Base-by-base conservation (phyloP, 768 basidiomycete genomes). In the Xerocomus brunneocitrinus region DNA sequence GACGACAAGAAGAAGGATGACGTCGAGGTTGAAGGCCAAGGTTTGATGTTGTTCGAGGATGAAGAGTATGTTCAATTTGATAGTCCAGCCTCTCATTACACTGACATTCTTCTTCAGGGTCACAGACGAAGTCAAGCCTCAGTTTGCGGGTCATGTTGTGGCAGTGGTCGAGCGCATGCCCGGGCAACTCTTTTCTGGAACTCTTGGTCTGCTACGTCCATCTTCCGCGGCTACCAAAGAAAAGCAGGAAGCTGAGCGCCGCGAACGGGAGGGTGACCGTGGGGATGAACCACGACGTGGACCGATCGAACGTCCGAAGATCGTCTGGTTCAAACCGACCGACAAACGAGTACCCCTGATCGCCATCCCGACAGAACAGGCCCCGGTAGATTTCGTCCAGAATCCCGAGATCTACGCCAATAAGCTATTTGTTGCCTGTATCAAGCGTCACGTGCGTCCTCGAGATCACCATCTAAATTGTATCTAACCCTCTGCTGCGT, bases 1-100 rank as follows among this genome's bases (percentile, higher is more conserved):
- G 91, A 94, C 64, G 95, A 98, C 76, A 99, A 99, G 84, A 98
- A 98, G 81, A 98, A 98, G 76, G 97, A 99, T 64, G 97, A 98
- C 64, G 95, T 99, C 30, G 97, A 99, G 70, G 97, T 99, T 28
- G 97, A 99, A 74, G 97, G 97, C 3, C 97, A 99, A 71, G 95
- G 95, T 5, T 73, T 98, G 62, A 89, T 92, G 80, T 74, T 99
- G 50, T 97, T 98, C 57, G 95, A 98, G 63, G 97, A 99, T 62
- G 97, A 98, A 75, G 95, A 97, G 86, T 91, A 66, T 41, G 65
- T 79, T 74, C 19, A 8, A 38, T 8, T 30, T 45, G 49, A 41
- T 36, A 7, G 50, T 30, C 57, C 52, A 34, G 39, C 53, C 22
- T 3, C n/a, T 22, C 22, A 24, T 6, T 31, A 14, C 13, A 47